phyloP scores from a whole-genome alignment of 164 flowering plant species.

The Vitis labrusca region DNA sequence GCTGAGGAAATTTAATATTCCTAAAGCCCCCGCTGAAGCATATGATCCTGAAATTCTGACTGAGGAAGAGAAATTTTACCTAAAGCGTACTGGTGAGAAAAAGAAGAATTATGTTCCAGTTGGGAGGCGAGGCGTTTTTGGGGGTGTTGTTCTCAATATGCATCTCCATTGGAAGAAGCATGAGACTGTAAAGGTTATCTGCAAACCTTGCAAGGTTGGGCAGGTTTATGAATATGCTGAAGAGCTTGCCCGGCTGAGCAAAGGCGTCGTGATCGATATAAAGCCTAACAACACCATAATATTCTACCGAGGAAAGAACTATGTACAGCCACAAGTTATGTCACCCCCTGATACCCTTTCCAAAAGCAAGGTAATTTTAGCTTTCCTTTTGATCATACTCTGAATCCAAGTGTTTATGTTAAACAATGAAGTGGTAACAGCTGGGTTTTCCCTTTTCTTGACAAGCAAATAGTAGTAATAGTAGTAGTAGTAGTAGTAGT shows the following conservation, averaged over 20 bases:
- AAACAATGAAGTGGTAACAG: no score
- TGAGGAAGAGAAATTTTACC: conserved; percentile 82
- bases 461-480: no score
- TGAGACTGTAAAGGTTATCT: conserved; percentile 85
- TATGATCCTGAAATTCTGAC: conserved; percentile 91
- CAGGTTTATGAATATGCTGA: conserved; percentile 81
- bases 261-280: conserved; percentile 81
- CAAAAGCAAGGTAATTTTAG: conserved; percentile 65
- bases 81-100: conserved; percentile 90
- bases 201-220: conserved; percentile 87
- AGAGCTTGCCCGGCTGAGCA: conserved; percentile 77
- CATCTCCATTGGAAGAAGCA: conserved; percentile 97
- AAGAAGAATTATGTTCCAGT: conserved; percentile 88
- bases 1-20: conserved; percentile 70
- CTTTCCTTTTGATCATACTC: not conserved
- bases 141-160: conserved; percentile 97
- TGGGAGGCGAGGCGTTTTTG: conserved; percentile 94
- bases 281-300: conserved; percentile 69
- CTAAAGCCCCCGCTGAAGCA: conserved; percentile 56
- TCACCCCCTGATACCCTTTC: conserved; percentile 86
- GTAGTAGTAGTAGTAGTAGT: no score
- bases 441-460: no score
- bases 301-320: conserved; percentile 89
- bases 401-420: not conserved
- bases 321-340: conserved; percentile 84